Evolutionary conservation across 106 monocot genomes (phyloP), one percentile per base, ranked within the genome.

Genomic region (Posidonia australis): DNA sequence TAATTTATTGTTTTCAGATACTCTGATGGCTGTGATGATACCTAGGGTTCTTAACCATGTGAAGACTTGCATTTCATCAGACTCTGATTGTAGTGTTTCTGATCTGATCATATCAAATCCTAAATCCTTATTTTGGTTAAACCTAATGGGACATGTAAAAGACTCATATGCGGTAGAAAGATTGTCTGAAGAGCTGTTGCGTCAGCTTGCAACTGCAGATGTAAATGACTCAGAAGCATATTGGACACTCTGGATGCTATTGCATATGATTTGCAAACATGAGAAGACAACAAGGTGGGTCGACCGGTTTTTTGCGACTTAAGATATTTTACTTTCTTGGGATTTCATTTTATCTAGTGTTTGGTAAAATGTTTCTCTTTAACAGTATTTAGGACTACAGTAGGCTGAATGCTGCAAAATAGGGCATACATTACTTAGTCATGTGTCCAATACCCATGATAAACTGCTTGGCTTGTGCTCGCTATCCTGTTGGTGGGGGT

Each of bases 161-260:
- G 98, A 98, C 63, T 72, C 69, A 56, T 83, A 85, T 83, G 75
- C 87, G 47, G 36, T 88, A 13, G 91, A 98, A 80, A 98, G 74
- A 67, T 75, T 98, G 32, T 54, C 81, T 9, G 98, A 98, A 73
- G 78, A 69, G 43, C 58, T 98, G 32, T 67, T 98, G 18, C 80
- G 78, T 51, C 82, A 81, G 51, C 70, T 98, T 44, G 76, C 87
- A 70, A 56, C 48, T 5, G 64, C 60, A 71, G 73, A 73, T 55
- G 31, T 76, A 75, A 77, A 29, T 55, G 91, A 91, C 66, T 27
- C 63, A 11, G 98, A 98, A 79, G 85, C 81, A 68, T 91, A 91
- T 67, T 88, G 87, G 87, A 77, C 67, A 44, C 68, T 98, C 32
- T 91, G 98, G 98, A 30, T 81, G 23, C 63, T 98, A 65, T 98